Evolutionary conservation across 2,329 filamentous ascomycete species (phyloP), one percentile per base, ranked within the genome.

Genomic region (Fusarium clavum): DNA sequence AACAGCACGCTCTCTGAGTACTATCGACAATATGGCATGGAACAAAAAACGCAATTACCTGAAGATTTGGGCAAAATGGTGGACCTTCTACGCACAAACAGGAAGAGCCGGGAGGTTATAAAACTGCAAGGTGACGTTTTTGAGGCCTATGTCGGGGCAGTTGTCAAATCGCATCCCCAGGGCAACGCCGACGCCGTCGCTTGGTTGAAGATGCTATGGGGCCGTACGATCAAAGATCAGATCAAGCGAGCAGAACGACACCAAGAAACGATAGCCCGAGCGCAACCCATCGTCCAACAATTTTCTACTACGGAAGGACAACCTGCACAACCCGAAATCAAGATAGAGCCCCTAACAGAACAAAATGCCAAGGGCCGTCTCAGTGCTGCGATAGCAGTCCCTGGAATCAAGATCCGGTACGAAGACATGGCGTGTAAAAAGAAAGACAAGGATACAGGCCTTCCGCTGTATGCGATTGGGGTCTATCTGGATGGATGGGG

Each of bases 91-190:
- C 70, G 67, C 22, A 74, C 74, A 16, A 76, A 68, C 13, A 77
- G 77, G 8, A 85, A 75, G 59, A 79, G 76, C 76, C 90, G 86
- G 77, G 86, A 85, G 44, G 84, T 87, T 64, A 86, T 83, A 16
- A 98, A 98, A 79, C 89, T 94, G 12, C 85, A 92, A 59, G 94
- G 91, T 11, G 95, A 98, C 77, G 86, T 98, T 20, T 97, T 98
- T 74, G 95, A 98, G 78, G 92, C 95, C 0, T 98, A 97, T 73
- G 88, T 97, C 18, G 94, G 92, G 11, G 94, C 92, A 5, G 81
- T 94, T 8, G 86, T 97, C 34, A 81, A 93, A 4, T 90, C 91
- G 2, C 87, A 94, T 73, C 84, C 88, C 0, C 79, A 82, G 5
- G 94, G 94, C 2, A 86, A 91, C 48, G 68, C 79, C 10, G 84